These are phyloP conservation scores for Strombidium stylifer DNA, from an alignment of 73 alveolate genomes.

Conservation along the genomic window DNA sequence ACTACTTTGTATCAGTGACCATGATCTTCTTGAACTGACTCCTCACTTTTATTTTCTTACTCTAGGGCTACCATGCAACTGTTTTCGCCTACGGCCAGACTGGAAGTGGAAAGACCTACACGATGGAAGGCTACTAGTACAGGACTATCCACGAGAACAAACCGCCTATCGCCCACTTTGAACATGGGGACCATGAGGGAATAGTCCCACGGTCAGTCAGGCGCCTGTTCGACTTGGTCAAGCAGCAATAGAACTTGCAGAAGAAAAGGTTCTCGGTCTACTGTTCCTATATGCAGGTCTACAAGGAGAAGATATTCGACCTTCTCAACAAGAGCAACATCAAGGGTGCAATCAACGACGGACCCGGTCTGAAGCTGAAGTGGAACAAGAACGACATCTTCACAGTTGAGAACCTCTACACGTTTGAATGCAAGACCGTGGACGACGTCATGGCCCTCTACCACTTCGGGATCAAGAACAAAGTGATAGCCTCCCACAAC, in stretches of 20 bases:
- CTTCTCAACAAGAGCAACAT: constrained; percentile 18
- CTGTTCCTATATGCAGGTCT: constrained; percentile 28
- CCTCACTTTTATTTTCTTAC: not conserved
- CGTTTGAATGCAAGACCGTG: constrained; percentile 55
- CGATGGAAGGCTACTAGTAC: constrained; percentile 52
- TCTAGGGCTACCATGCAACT: constrained; percentile 50
- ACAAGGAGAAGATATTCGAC: constrained; percentile 40
- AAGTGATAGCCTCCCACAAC: constrained; percentile 69
- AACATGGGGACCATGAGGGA: constrained; percentile 14
- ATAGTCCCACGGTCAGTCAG: constrained; percentile 21
- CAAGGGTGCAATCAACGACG: constrained; percentile 7
- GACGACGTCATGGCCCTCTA: constrained; percentile 65
- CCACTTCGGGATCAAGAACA: constrained; percentile 62
- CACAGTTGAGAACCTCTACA: constrained; percentile 67
- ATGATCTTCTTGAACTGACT: not conserved
- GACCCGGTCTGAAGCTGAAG: constrained; percentile 58
- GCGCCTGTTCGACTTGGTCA: constrained; percentile 10
- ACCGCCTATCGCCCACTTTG: constrained; percentile 5
- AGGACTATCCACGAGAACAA: not conserved
- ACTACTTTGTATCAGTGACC: not conserved
- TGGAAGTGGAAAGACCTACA: constrained; percentile 40
- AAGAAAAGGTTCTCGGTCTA: constrained; percentile 21
- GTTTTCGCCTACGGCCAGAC: constrained; percentile 47
- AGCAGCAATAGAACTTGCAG: not conserved
- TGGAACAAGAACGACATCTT: constrained; percentile 70